Conservation (phyloP, 2,329 filamentous ascomycete genomes). For the Nannizziopsis arthrosporioides region DNA sequence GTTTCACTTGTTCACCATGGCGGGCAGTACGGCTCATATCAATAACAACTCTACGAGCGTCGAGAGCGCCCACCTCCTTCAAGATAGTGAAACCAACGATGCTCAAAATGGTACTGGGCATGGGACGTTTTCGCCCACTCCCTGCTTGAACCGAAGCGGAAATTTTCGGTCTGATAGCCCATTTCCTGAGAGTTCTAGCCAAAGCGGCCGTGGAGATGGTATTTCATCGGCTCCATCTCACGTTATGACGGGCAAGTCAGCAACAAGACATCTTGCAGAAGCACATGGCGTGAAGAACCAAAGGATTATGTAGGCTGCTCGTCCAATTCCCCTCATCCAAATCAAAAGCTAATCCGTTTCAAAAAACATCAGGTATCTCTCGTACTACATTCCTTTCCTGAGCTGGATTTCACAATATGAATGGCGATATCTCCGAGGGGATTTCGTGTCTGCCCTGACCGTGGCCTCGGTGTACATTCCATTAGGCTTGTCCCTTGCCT, state of each 20-base stretch:
- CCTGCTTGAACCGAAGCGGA: constrained; percentile 15
- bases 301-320: constrained; percentile 54
- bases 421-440: constrained; percentile 69
- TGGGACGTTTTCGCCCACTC: constrained; percentile 5
- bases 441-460: constrained; percentile 80
- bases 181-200: constrained; percentile 15
- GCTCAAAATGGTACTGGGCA: not conserved
- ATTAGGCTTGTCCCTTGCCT: constrained; percentile 86
- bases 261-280: constrained; percentile 59
- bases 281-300: constrained; percentile 63
- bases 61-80: constrained; percentile 2
- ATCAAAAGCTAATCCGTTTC: not conserved
- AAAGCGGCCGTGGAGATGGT: constrained; percentile 30
- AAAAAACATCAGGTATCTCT: constrained; percentile 56
- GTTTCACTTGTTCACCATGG: no score
- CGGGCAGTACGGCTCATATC: no score
- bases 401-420: constrained; percentile 86
- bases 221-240: constrained; percentile 35
- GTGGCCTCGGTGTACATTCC: constrained; percentile 98
- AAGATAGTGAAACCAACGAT: not conserved
- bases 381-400: constrained; percentile 84
- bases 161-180: constrained; percentile 20
- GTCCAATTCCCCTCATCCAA: not conserved
- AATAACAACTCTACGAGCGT: not conserved
- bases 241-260: constrained; percentile 52